phyloP scores from a whole-genome alignment of 371 early-diverging fungal species.

The Mortierella sp. region DNA sequence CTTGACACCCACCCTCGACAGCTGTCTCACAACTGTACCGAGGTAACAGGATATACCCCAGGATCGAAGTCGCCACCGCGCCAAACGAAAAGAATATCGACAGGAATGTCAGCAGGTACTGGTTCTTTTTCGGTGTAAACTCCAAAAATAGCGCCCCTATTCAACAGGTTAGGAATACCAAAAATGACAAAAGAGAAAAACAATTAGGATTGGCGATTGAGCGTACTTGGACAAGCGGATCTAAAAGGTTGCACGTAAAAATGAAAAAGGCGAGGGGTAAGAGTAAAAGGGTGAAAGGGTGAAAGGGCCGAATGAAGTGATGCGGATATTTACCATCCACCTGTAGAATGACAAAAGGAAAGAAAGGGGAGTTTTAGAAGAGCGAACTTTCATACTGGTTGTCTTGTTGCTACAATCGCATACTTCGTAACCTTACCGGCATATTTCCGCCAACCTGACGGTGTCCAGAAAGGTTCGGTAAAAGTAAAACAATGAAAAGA shows the following conservation, averaged over 20 bases:
- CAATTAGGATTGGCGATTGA: conserved; percentile 15
- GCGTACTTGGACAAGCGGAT: neutral
- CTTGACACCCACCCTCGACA: conserved; percentile 61
- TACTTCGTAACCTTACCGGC: conserved; percentile 71
- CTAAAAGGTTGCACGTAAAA: too few relatives aligned
- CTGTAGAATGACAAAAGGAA: conserved; percentile 1
- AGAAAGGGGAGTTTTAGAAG: neutral
- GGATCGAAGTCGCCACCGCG: conserved; percentile 80
- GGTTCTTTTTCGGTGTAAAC: conserved; percentile 83
- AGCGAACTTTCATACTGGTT: neutral
- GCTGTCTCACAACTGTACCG: conserved; percentile 76
- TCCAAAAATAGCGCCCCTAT: conserved; percentile 88
- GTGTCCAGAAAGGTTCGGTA: neutral
- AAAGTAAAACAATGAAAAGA: neutral
- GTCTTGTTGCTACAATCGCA: neutral
- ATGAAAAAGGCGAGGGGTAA: neutral
- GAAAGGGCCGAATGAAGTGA: neutral
- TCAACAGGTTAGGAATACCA: neutral
- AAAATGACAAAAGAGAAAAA: neutral
- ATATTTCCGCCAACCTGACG: conserved; percentile 86
- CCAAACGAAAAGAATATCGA: conserved; percentile 91
- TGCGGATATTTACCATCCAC: conserved; percentile 33
- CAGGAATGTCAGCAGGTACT: conserved; percentile 86
- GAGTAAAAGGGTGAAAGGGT: neutral
- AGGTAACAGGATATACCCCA: conserved; percentile 76